Base-by-base conservation (phyloP, 495 filamentous ascomycete species). In the Hyaloscypha finlandica region DNA sequence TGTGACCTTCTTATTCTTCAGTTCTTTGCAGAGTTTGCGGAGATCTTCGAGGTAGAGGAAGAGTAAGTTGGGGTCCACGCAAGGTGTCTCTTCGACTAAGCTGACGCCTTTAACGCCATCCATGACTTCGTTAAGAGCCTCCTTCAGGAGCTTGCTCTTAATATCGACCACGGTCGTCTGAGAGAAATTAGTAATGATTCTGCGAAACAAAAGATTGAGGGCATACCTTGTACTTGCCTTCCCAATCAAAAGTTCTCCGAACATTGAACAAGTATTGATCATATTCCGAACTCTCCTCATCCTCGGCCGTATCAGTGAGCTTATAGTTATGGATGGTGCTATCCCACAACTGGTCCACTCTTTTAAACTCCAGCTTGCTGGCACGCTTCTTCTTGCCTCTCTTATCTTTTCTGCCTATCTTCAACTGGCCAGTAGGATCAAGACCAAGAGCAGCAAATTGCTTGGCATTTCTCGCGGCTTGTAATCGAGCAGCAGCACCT, bases 231-330 rank as follows among this genome's bases (percentile, higher is more conserved):
- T 93, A 94, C 73, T 94, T 94, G 69, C 92, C 91, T 71, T 97
- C 90, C 88, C 90, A 94, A 73, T 93, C 88, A 73, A 96, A 96
- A 59, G 87, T 89, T 63, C 93, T 87, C 51, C 93, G 87, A 12
- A 96, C 91, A 35, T 91, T 92, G 78, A 97, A 97, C 54, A 94
- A 83, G 74, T 90, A 95, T 66, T 94, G 86, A 69, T 94, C 89
- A 74, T 92, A 96, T 69, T 95, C 89, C 48, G 92, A 85, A 31
- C 87, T 88, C 60, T 85, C 84, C 2, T 83, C 79, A 63, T 91
- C 87, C 66, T 94, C 88, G 19, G 89, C 86, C 14, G 90, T 94
- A 73, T 94, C 92, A 48, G 87, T 90, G 37, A 93, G 84, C 76
- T 92, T 92, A 78, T 90, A 96, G 70, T 92, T 89, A 74, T 94